Percentiles rank a stretch among this genome's conserved stretches.
Conservation (phyloP, 2,329 filamentous ascomycete genomes). For the Epicoccum sorghinum region DNA sequence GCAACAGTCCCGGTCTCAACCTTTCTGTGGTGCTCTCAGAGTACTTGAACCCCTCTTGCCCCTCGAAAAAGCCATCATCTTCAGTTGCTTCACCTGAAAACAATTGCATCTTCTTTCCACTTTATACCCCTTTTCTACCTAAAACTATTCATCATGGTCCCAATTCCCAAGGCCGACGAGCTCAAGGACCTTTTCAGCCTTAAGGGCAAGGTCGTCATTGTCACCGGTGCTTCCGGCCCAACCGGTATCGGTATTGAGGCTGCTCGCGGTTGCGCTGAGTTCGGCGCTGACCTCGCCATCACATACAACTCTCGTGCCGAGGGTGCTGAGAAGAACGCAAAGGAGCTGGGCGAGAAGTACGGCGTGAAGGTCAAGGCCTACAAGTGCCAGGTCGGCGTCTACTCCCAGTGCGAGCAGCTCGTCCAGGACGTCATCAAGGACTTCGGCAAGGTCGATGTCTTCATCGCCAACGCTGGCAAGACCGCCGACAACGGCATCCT, state of each 20-base stretch:
- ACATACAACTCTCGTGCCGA: slow-evolving; percentile 69
- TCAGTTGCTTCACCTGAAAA: slow-evolving; percentile 22
- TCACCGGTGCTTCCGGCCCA: slow-evolving; percentile 64
- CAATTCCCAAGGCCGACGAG: slow-evolving; percentile 62
- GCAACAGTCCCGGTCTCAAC: slow-evolving; percentile 22
- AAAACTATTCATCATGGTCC: slow-evolving; percentile 56
- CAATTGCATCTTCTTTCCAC: slow-evolving; percentile 18
- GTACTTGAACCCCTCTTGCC: slow-evolving; percentile 45
- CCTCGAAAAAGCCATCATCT: slow-evolving; percentile 19
- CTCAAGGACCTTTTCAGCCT: slow-evolving; percentile 63
- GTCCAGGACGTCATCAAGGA: slow-evolving; percentile 68
- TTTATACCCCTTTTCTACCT: slow-evolving; percentile 11
- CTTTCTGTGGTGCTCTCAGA: slow-evolving; percentile 23
- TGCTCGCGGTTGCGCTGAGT: slow-evolving; percentile 68
- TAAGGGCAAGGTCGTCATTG: slow-evolving; percentile 61
- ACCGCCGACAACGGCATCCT: slow-evolving; percentile 72
- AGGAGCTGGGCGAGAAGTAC: slow-evolving; percentile 64
- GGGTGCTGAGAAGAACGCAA: slow-evolving; percentile 70
- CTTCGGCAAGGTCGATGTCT: slow-evolving; percentile 72
- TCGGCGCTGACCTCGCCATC: slow-evolving; percentile 68
- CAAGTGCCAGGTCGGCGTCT: slow-evolving; percentile 67
- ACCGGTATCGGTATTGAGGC: slow-evolving; percentile 72
- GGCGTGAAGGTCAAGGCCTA: slow-evolving; percentile 71
- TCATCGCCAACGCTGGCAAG: slow-evolving; percentile 73
- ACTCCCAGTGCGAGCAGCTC: slow-evolving; percentile 61